Evolutionary conservation across 2,329 filamentous ascomycete species (phyloP), one percentile per base, ranked within the genome.

Genomic region (Pseudonectria buxi): DNA sequence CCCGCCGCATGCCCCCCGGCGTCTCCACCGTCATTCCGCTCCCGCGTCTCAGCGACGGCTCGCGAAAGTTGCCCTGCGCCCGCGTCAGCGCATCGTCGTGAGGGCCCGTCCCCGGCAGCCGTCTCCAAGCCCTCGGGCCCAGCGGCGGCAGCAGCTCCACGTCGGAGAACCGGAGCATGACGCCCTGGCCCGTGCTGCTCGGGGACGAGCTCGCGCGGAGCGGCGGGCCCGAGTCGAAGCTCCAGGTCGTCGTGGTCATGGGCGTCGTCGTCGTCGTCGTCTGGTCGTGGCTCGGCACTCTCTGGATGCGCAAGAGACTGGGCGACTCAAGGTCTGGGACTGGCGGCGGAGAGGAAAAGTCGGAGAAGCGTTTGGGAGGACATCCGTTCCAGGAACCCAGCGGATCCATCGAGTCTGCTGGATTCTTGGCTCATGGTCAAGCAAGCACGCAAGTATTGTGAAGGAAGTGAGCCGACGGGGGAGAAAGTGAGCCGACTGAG

Each of bases 1-100:
- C 37, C 3, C 7, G 12, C 0, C 41, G 32, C 9, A 50, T 22
- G 1, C 6, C 26, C 2, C 16, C 14, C 1, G 46, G 39, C 2
- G 36, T 42, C 5, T 39, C 12, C 3, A 45, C 39, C 0, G 13
- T 1, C 15, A 35, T 37, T 0, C 47, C 41, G 1, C 28, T 32
- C 4, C 25, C 40, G 0, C 47, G 36, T 37, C 47, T 35, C 11
- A 50, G 2, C 1, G 37, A 48, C 0, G 32, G 33, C 3, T 43
- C 34, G 0, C 47, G 41, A 6, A 32, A 45, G 6, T 40, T 25
- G 0, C 47, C 30, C 0, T 14, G 22, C 1, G 26, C 10, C 1
- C 30, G 30, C 0, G 37, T 2, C 0, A 50, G 3, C 0, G 18
- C 16, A 3, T 47, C 14, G 4, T 49, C 46, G 6, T 49, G 44